Conservation (phyloP, 805 yeast genomes). For the Metschnikowia koreensis region DNA sequence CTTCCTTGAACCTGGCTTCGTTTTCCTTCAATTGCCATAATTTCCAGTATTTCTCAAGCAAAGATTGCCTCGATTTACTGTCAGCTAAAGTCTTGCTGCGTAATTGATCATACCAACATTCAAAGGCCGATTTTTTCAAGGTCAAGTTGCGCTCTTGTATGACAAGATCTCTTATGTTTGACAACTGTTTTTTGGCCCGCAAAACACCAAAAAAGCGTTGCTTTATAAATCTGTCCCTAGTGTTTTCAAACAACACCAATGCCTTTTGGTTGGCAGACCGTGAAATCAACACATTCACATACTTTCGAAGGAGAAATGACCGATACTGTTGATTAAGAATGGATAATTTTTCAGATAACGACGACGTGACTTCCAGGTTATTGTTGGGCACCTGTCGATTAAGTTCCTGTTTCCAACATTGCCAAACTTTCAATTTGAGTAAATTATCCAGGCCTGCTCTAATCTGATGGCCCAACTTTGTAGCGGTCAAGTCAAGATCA, state of each 20-base stretch:
- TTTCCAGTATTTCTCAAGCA: constrained; percentile 1
- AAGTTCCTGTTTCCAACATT: constrained; percentile 2
- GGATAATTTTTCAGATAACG: constrained; percentile 4
- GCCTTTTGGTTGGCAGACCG: background rate
- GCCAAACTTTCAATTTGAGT: constrained; percentile 1
- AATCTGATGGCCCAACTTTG: background rate
- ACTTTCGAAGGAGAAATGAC: background rate
- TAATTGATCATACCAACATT: constrained; percentile 6
- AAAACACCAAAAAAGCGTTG: constrained; percentile 3
- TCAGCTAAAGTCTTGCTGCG: constrained; percentile 4
- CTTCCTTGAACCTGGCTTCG: background rate
- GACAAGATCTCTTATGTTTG: background rate
- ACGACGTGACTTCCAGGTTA: background rate
- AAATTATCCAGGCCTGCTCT: constrained; percentile 3
- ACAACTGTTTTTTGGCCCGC: background rate
- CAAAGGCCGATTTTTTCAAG: constrained; percentile 2
- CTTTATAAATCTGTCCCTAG: background rate
- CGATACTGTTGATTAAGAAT: background rate
- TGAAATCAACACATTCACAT: background rate
- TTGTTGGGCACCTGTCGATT: background rate
- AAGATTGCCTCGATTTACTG: background rate
- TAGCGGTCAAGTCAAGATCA: background rate
- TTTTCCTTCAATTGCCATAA: constrained; percentile 17
- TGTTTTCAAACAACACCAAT: background rate
- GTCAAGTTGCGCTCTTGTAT: background rate